Conservation (phyloP, 208 protist genomes). For the Angomonas deanei region DNA sequence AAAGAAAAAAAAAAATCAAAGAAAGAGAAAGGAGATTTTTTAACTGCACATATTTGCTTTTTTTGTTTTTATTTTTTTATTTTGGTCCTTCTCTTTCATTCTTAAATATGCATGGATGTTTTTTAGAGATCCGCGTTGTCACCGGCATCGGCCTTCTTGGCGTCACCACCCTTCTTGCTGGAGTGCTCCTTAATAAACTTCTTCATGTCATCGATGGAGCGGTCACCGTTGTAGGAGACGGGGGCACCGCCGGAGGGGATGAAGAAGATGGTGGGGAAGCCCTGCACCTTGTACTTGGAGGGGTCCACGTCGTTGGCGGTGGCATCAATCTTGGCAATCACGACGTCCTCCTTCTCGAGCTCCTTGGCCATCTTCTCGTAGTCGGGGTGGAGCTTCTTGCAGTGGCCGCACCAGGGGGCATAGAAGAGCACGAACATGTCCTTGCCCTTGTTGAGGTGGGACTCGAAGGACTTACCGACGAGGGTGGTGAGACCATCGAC, state of each 20-base stretch:
- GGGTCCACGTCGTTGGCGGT: conserved; percentile 53
- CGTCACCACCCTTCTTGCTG: too few species aligned
- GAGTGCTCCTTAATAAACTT: conserved; percentile 58
- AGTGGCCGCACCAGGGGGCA: conserved; percentile 95
- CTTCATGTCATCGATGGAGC: conserved; percentile 39
- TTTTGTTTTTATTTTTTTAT: not conserved
- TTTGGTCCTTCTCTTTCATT: not conserved
- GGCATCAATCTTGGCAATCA: conserved; percentile 85
- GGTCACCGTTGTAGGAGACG: conserved; percentile 70
- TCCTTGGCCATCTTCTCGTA: conserved; percentile 77
- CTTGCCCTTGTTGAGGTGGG: conserved; percentile 54
- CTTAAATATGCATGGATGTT: not conserved
- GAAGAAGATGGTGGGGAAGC: conserved; percentile 86
- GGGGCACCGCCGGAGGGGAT: conserved; percentile 54
- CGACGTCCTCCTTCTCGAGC: conserved; percentile 55
- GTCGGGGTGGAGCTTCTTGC: conserved; percentile 86
- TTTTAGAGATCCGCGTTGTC: not conserved
- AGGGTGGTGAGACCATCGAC: conserved; percentile 77
- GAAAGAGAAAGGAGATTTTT: conserved; percentile 7
- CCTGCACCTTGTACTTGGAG: conserved; percentile 32
- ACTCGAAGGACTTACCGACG: conserved; percentile 53
- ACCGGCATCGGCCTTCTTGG: not conserved
- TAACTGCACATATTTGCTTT: not conserved
- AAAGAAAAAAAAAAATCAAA: conserved; percentile 7
- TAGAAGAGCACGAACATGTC: conserved; percentile 92